Percentiles rank a stretch among this genome's conserved stretches.
Conservation (phyloP, 2,329 filamentous ascomycete species). For the Nothomitra cinnamomea region DNA sequence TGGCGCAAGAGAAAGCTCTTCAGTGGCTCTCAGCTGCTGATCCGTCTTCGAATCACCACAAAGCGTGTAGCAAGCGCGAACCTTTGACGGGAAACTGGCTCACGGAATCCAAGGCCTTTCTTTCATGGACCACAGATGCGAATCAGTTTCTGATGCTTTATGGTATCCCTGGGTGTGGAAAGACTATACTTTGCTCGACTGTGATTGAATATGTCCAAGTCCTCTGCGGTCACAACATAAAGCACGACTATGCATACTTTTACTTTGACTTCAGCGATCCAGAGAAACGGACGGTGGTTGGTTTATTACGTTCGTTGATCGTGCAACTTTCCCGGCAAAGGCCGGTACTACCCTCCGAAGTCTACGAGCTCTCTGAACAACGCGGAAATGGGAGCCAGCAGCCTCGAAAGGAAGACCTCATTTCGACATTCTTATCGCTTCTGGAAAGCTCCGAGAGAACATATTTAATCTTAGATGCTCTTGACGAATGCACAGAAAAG, state of each 20-base stretch:
- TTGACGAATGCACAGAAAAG: constrained; percentile 16
- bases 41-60: constrained; percentile 11
- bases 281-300: constrained; percentile 17
- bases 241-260: constrained; percentile 19
- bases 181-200: constrained; percentile 24
- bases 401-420: not conserved
- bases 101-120: constrained; percentile 6
- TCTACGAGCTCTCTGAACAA: not conserved
- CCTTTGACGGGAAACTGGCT: constrained; percentile 11
- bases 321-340: constrained; percentile 19
- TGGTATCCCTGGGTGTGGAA: constrained; percentile 25
- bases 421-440: not conserved
- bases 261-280: constrained; percentile 25
- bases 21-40: constrained; percentile 14
- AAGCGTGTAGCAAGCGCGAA: constrained; percentile 12
- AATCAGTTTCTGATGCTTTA: constrained; percentile 24
- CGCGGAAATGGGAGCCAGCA: not conserved
- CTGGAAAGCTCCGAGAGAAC: not conserved
- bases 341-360: not conserved
- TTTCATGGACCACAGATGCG: constrained; percentile 6
- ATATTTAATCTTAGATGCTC: constrained; percentile 18
- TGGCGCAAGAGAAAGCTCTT: constrained; percentile 4
- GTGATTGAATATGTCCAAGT: constrained; percentile 18
- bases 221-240: constrained; percentile 13
- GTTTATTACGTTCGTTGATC: constrained; percentile 20